These are phyloP conservation scores for Quercus mongolica DNA, from an alignment of 306 rosid species.

Conservation along the genomic window DNA sequence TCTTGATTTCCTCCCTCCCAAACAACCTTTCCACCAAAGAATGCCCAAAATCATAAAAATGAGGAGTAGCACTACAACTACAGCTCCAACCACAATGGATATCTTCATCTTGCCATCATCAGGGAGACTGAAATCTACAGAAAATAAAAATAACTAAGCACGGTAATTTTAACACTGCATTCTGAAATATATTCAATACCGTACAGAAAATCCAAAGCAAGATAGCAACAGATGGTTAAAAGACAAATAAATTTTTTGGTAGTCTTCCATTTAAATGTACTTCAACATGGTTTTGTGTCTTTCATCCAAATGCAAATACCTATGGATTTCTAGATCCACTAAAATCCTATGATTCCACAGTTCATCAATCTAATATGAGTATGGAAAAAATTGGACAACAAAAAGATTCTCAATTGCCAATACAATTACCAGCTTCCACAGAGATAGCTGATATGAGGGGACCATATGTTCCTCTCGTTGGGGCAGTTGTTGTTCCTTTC, in stretches of 20 bases:
- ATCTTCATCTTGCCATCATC: neutral
- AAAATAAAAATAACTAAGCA: neutral
- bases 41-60: constrained; percentile 1
- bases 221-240: no score
- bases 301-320: no score
- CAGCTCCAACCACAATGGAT: constrained; percentile 1
- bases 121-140: constrained; percentile 16
- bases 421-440: constrained; percentile 43
- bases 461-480: constrained; percentile 48
- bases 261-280: no score
- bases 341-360: neutral
- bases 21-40: constrained; percentile 15
- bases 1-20: neutral
- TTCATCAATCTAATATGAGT: neutral
- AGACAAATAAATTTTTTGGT: no score
- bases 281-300: no score
- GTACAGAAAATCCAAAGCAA: no score
- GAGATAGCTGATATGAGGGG: constrained; percentile 69
- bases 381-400: no score
- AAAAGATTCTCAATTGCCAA: no score
- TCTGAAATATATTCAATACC: neutral
- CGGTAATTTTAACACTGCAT: neutral
- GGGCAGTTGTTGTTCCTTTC: constrained; percentile 56
- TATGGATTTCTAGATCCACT: neutral
- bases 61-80: neutral